These are phyloP conservation scores for Thielaviopsis euricoi DNA, from an alignment of 2,329 filamentous ascomycete species.

Conservation along the genomic window DNA sequence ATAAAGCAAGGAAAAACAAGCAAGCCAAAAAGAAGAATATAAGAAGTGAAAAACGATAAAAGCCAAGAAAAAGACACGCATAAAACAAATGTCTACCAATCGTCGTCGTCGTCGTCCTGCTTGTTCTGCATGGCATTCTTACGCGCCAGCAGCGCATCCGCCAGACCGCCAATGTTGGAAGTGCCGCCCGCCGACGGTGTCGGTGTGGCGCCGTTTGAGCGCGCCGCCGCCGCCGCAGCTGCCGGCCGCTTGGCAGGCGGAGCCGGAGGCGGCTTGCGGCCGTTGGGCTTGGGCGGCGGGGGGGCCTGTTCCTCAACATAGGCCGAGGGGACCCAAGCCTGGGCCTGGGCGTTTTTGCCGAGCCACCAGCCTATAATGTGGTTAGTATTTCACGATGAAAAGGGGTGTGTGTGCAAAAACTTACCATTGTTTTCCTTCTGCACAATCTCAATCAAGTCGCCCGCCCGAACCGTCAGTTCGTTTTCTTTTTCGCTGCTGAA, in stretches of 20 bases:
- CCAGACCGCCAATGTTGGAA: slow-evolving; percentile 57
- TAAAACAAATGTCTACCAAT: slow-evolving; percentile 35
- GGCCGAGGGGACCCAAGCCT: slow-evolving; percentile 86
- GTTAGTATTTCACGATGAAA: slow-evolving; percentile 18
- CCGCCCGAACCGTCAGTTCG: slow-evolving; percentile 64
- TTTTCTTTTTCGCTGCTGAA: slow-evolving; percentile 74
- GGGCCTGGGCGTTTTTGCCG: slow-evolving; percentile 53
- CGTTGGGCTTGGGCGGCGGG: slow-evolving; percentile 23
- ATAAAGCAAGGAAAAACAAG: neutral
- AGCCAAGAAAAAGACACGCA: neutral
- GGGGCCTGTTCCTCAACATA: slow-evolving; percentile 77
- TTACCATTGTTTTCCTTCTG: slow-evolving; percentile 90
- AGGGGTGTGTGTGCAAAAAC: slow-evolving; percentile 17
- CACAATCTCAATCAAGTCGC: slow-evolving; percentile 74
- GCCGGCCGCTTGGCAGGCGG: slow-evolving; percentile 69
- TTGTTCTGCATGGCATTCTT: slow-evolving; percentile 61
- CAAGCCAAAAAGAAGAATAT: neutral
- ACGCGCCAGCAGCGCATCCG: slow-evolving; percentile 60
- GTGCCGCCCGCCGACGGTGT: slow-evolving; percentile 46
- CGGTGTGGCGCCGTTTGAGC: slow-evolving; percentile 56
- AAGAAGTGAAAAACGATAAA: neutral
- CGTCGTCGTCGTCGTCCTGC: slow-evolving; percentile 52
- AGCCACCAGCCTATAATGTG: slow-evolving; percentile 73
- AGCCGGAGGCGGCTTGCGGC: slow-evolving; percentile 57
- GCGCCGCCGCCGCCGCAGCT: slow-evolving; percentile 44